These are phyloP conservation scores for Flaveria robusta DNA, from an alignment of 129 eudicot genomes.

Conservation along the genomic window DNA sequence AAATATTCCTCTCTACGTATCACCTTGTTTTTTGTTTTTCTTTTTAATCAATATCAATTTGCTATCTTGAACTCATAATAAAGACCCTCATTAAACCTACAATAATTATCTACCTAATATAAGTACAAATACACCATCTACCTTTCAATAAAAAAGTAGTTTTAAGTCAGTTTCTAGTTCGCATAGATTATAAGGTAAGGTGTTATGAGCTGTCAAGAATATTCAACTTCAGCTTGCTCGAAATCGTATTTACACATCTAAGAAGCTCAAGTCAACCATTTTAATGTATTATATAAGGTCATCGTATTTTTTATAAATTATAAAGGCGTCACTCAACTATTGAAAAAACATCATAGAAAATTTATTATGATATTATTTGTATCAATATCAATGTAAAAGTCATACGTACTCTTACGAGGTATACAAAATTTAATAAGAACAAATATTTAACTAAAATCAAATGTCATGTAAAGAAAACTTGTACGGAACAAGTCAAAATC, in stretches of 20 bases:
- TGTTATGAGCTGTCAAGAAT: neutral
- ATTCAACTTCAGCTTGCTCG: neutral
- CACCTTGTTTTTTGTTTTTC: neutral
- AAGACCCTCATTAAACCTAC: slow-evolving; percentile 5
- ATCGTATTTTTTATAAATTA: neutral
- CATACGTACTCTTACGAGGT: neutral
- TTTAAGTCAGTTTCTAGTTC: slow-evolving; percentile 13
- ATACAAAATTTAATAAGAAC: too few species aligned
- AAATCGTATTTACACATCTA: too few species aligned
- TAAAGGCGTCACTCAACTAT: neutral
- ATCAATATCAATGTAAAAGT: neutral
- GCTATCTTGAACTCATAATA: neutral
- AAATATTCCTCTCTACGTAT: neutral
- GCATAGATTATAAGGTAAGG: too few species aligned
- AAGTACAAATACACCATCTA: slow-evolving; percentile 31
- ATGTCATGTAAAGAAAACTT: neutral
- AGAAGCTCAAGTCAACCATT: neutral
- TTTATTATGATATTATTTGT: neutral
- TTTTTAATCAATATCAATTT: neutral
- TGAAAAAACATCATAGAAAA: neutral
- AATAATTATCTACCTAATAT: slow-evolving; percentile 31
- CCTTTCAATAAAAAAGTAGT: slow-evolving; percentile 19
- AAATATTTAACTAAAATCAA: neutral
- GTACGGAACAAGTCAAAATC: slow-evolving; percentile 1
- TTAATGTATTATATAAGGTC: neutral